phyloP scores from a whole-genome alignment of 2,329 filamentous ascomycete species.

The Bipolaris zeicola region DNA sequence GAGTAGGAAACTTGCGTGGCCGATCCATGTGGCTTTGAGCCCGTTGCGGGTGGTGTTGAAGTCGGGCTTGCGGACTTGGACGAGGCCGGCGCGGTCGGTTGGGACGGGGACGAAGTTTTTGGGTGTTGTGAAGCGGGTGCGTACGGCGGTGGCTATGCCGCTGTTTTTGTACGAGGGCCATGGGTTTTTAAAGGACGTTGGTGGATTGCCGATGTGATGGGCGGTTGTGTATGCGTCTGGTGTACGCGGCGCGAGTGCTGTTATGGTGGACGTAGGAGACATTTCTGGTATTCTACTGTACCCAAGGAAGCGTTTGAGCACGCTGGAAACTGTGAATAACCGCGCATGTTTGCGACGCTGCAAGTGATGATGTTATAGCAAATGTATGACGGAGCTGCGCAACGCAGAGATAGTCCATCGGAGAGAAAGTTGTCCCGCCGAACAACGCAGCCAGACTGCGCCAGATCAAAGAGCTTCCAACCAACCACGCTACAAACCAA shows the following conservation, averaged over 20 bases:
- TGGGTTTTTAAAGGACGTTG: slow-evolving; percentile 56
- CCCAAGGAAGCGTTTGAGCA: slow-evolving; percentile 20
- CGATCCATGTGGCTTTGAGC: slow-evolving; percentile 58
- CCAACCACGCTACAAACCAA: neutral
- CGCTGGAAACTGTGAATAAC: neutral
- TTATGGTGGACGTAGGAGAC: slow-evolving; percentile 21
- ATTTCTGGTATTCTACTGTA: slow-evolving; percentile 16
- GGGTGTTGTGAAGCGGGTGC: slow-evolving; percentile 46
- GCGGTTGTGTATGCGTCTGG: slow-evolving; percentile 33
- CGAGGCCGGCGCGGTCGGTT: slow-evolving; percentile 48
- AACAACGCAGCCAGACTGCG: too few species aligned
- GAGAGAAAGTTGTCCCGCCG: slow-evolving; percentile 6
- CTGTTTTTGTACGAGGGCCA: slow-evolving; percentile 53
- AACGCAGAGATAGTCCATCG: slow-evolving; percentile 20
- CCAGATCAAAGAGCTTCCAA: too few species aligned
- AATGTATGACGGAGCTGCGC: neutral
- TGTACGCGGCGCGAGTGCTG: slow-evolving; percentile 22
- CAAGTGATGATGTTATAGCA: slow-evolving; percentile 19
- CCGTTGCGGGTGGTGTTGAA: slow-evolving; percentile 41
- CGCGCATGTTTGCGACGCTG: slow-evolving; percentile 9
- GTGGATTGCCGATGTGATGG: slow-evolving; percentile 53
- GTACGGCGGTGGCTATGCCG: slow-evolving; percentile 35
- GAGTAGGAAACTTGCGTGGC: slow-evolving; percentile 57
- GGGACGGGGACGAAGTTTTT: slow-evolving; percentile 57
- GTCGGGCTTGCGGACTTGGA: slow-evolving; percentile 50